A percentile compares a stretch with the other conserved stretches of the same genome.
phyloP scores from a whole-genome alignment of 129 eudicot species.

The Flaveria ramosissima region DNA sequence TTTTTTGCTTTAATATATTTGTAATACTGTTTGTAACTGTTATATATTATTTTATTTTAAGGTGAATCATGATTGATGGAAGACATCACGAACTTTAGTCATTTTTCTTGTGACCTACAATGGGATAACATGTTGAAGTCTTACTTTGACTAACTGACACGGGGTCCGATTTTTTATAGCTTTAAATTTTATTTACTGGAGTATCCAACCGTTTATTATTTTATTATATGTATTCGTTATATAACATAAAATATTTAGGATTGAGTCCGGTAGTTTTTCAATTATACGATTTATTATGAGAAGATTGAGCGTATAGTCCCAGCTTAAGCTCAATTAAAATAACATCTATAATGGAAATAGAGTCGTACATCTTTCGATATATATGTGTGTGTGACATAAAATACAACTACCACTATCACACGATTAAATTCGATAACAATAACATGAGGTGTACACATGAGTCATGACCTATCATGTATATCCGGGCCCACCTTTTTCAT shows the following conservation, averaged over 20 bases:
- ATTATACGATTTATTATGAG: too few relatives aligned
- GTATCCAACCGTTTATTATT: not conserved
- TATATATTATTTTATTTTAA: too few relatives aligned
- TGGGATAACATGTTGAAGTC: constrained; percentile 12
- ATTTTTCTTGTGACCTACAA: constrained; percentile 6
- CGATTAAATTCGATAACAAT: not conserved
- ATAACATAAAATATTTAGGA: too few relatives aligned
- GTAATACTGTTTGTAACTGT: too few relatives aligned
- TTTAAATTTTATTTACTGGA: not conserved
- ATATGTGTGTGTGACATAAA: not conserved
- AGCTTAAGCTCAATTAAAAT: too few relatives aligned
- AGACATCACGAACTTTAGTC: constrained; percentile 3
- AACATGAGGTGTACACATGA: not conserved
- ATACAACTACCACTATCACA: constrained; percentile 12
- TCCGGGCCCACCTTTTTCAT: not conserved
- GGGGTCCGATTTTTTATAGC: not conserved
- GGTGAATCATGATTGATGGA: constrained; percentile 3
- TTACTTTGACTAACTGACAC: not conserved
- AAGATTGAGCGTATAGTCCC: too few relatives aligned
- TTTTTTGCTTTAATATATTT: not conserved
- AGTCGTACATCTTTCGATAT: too few relatives aligned
- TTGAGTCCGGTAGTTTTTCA: too few relatives aligned
- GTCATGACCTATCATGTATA: not conserved
- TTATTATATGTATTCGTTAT: not conserved
- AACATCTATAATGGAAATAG: too few relatives aligned